Base-by-base conservation (phyloP, 106 monocot genomes). In the Chionographis japonica region DNA sequence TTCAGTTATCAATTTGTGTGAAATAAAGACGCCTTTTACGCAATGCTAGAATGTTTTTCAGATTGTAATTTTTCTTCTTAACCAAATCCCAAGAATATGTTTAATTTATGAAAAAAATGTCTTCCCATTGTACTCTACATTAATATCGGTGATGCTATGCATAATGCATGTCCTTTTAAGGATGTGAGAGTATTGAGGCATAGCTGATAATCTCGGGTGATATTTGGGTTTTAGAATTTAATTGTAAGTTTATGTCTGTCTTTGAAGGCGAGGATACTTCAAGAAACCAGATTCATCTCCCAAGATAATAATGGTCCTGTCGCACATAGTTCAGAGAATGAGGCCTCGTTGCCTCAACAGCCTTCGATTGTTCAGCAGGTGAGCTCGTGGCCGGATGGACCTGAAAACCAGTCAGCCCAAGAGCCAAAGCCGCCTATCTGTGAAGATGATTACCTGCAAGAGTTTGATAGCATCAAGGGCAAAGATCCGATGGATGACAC, bases 181-280 rank as follows among this genome's bases (percentile, higher is more conserved):
- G 5, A 6, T 46, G 46, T 46, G 46, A 46, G 27, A 46, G 8
- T 10, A 46, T 46, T 27, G 27, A 27, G 27, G 27, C 27, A 46
- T 46, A 46, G 46, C 5, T 46, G 5, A 27, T 27, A 27, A 27
- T 46, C 9, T 46, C 46, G 5, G 0, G 8, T 2, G 2, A 46
- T 46, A 10, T 46, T 46, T 46, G 46, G 27, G 27, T 27, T 46
- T 6, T 46, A 46, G 5, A 46, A 6, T 46, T 10, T 46, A 46
- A 46, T 6, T 6, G 46, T 10, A 46, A 1, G 46, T 37, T 57
- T 35, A n/a, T 49, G 9, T 40, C 60, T 36, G 13, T 16, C 18
- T 50, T 52, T 12, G 37, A 75, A 88, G 89, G 68, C 89, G 14
- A 89, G 82, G 74, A 89, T 85, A n/a, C 82, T 85, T 79, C 79